Evolutionary conservation across 106 monocot species (phyloP).

Genomic region (Acanthochlamys bracteata): DNA sequence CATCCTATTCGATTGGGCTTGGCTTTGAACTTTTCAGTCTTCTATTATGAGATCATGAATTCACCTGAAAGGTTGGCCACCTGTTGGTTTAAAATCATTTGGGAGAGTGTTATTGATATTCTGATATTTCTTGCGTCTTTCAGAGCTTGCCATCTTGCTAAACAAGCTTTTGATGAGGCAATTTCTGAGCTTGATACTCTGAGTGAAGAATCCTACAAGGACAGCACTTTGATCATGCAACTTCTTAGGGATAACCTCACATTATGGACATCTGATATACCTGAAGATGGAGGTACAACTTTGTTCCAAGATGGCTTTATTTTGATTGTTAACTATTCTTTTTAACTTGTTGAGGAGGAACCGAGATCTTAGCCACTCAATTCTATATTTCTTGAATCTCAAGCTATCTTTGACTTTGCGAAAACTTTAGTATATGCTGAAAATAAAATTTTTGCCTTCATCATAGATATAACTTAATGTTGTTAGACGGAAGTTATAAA

Average conservation of each 20-base stretch:
- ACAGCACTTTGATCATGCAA: conserved; percentile 48
- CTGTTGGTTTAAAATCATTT: no score
- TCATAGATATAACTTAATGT: no score
- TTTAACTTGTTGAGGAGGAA: no score
- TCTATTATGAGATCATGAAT: conserved; percentile 62
- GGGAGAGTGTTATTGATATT: no score
- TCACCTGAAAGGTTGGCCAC: conserved; percentile 38
- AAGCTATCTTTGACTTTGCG: no score
- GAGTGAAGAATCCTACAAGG: conserved; percentile 45
- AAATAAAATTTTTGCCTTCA: no score
- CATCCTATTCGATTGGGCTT: conserved; percentile 53
- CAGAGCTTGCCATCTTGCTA: conserved; percentile 48
- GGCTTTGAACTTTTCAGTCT: conserved; percentile 57
- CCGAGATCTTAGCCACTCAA: no score
- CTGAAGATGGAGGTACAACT: conserved; percentile 29
- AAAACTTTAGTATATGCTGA: no score
- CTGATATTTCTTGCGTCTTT: not conserved
- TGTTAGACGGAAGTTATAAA: no score
- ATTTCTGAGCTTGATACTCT: conserved; percentile 34
- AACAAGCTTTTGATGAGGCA: conserved; percentile 4
- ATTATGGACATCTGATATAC: conserved; percentile 34
- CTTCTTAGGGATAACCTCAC: conserved; percentile 43
- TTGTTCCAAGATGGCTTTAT: no score
- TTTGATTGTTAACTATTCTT: no score
- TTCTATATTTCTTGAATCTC: no score